These are phyloP conservation scores for Penicillium paneum DNA, from an alignment of 2,329 filamentous ascomycete genomes.

Conservation along the genomic window DNA sequence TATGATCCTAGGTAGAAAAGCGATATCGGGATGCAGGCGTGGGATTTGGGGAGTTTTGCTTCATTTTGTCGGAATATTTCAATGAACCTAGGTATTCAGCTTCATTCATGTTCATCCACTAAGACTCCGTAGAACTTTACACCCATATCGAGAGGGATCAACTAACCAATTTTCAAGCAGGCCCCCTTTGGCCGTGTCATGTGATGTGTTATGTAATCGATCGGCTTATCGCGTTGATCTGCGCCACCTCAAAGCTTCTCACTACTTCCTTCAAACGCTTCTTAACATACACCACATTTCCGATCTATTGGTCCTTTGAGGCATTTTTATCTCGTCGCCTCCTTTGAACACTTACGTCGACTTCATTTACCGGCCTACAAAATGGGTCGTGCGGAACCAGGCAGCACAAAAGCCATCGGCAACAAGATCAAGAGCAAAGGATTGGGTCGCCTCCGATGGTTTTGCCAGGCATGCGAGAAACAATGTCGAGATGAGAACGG, in stretches of 20 bases:
- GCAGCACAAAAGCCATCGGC: conserved; percentile 81
- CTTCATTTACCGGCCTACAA: conserved; percentile 32
- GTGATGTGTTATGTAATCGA: not conserved
- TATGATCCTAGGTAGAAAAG: conserved; percentile 26
- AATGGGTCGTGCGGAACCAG: conserved; percentile 91
- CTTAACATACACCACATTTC: not conserved
- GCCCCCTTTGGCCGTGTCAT: not conserved
- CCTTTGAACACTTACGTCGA: not conserved
- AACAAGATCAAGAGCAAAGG: conserved; percentile 80
- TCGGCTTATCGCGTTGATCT: conserved; percentile 1
- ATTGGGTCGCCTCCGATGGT: conserved; percentile 80
- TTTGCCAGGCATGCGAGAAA: conserved; percentile 77
- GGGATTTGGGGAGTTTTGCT: conserved; percentile 26
- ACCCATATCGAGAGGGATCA: not conserved
- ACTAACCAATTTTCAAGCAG: not conserved
- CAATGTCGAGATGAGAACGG: conserved; percentile 72
- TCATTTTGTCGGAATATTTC: conserved; percentile 2
- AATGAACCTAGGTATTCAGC: not conserved
- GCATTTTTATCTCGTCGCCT: not conserved
- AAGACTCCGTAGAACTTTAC: not conserved
- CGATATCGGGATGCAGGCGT: conserved; percentile 20
- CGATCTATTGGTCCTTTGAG: not conserved
- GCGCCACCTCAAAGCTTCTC: not conserved
- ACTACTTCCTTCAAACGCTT: not conserved
- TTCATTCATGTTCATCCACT: not conserved